Base-by-base conservation (phyloP, 495 filamentous ascomycete species). In the Hypoxylon fuscum region DNA sequence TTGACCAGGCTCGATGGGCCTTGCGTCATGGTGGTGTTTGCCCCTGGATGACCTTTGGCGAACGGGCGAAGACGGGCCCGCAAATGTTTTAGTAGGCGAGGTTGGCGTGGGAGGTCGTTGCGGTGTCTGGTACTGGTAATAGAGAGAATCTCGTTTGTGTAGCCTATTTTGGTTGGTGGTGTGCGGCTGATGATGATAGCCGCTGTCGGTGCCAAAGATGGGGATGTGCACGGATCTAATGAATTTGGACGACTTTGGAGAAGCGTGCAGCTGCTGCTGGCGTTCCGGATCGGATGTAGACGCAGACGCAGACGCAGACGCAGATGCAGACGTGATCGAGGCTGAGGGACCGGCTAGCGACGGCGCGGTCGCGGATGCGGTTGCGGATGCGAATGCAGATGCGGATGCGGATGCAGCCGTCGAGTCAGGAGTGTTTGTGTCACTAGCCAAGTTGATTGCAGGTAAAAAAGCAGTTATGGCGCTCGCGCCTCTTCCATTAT, bases 21-120 rank as follows among this genome's bases (percentile, higher is more conserved):
- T 76, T 66, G 67, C 64, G 57, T 72, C 70, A 74, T 78, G 69
- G 45, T 77, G 73, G 45, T 71, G 52, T 61, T 67, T 63, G 38
- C 63, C 38, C 52, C 35, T 56, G 55, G 53, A 51, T 18, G 55
- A 55, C 51, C 47, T 58, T 42, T 57, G 62, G 35, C 62, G 49
- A 18, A 48, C 35, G 32, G 55, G 55, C 42, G 55, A 67, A 23
- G 59, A 46, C 11, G 54, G 20, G 49, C 59, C 54, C 32, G 59
- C 45, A 27, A 48, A 17, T 22, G 37, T 45, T 35, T 59, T 34
- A 17, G 34, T 38, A 51, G 64, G 56, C 23, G 52, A 59, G 42
- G 56, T 52, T 29, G 59, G 54, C 2, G 64, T 57, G 17, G 54
- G 52, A 21, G 61, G 59, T 31, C 50, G 59, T 25, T 57, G 57